A percentile compares a stretch with the other conserved stretches of the same genome.
Conservation (phyloP, 306 rosid species). For the Alnus glutinosa region DNA sequence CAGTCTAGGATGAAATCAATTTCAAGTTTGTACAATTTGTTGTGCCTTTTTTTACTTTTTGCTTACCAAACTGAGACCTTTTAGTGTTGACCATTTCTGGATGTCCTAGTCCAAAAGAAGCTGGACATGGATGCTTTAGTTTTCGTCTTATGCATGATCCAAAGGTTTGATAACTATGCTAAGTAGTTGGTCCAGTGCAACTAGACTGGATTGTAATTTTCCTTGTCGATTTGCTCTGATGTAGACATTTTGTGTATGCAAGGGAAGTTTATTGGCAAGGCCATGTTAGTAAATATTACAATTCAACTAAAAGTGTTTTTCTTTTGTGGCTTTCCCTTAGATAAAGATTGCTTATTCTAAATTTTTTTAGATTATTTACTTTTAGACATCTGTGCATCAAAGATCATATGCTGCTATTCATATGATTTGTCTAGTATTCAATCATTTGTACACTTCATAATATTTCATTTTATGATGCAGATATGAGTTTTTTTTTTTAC, state of each 20-base stretch:
- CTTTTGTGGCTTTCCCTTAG: background rate
- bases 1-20: too few relatives aligned
- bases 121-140: too few relatives aligned
- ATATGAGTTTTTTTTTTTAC: constrained; percentile 70
- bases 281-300: constrained; percentile 57
- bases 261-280: constrained; percentile 97
- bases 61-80: too few relatives aligned
- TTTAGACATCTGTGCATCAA: background rate
- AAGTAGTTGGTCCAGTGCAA: too few relatives aligned
- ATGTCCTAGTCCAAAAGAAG: too few relatives aligned
- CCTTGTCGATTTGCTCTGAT: constrained; percentile 40
- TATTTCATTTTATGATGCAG: constrained; percentile 42
- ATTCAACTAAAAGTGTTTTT: background rate
- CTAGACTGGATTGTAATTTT: constrained; percentile 25
- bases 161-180: too few relatives aligned
- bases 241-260: constrained; percentile 50
- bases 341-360: constrained; percentile 12
- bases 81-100: too few relatives aligned
- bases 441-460: background rate
- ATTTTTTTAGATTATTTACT: background rate
- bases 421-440: background rate
- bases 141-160: too few relatives aligned
- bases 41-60: too few relatives aligned
- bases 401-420: background rate
- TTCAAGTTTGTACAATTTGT: too few relatives aligned